phyloP scores from a whole-genome alignment of 257 asterid genomes.

The Scutellaria baicalensis region DNA sequence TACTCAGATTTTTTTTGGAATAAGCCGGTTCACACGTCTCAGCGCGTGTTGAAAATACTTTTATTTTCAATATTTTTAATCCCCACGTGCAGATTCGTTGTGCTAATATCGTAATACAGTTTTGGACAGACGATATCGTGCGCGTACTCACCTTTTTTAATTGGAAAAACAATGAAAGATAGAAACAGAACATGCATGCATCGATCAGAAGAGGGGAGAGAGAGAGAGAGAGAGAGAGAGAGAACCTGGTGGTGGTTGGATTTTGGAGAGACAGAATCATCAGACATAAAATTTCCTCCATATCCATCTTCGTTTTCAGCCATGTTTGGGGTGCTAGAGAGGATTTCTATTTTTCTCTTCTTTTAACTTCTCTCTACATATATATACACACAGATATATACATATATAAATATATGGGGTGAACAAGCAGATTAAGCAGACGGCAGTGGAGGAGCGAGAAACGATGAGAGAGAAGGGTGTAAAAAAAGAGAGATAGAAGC shows the following conservation, averaged over 20 bases:
- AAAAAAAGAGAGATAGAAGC: neutral
- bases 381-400: neutral
- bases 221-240: neutral
- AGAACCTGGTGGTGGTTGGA: slow-evolving; percentile 22
- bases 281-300: too few species aligned
- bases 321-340: neutral
- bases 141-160: too few species aligned
- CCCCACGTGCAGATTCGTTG: too few species aligned
- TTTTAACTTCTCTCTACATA: neutral
- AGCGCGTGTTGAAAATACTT: too few species aligned
- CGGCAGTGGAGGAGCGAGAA: slow-evolving; percentile 3
- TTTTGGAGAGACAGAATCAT: slow-evolving; percentile 3
- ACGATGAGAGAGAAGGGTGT: neutral
- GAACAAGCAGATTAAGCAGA: neutral
- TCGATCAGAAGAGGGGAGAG: too few species aligned
- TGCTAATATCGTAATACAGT: too few species aligned
- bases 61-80: too few species aligned
- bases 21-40: too few species aligned
- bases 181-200: too few species aligned
- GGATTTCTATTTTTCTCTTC: neutral
- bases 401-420: neutral
- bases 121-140: too few species aligned
- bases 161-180: too few species aligned
- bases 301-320: neutral
- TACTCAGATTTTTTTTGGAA: too few species aligned